Base-by-base conservation (phyloP, 176 grass and related monocot genomes). In the Avena eriantha region DNA sequence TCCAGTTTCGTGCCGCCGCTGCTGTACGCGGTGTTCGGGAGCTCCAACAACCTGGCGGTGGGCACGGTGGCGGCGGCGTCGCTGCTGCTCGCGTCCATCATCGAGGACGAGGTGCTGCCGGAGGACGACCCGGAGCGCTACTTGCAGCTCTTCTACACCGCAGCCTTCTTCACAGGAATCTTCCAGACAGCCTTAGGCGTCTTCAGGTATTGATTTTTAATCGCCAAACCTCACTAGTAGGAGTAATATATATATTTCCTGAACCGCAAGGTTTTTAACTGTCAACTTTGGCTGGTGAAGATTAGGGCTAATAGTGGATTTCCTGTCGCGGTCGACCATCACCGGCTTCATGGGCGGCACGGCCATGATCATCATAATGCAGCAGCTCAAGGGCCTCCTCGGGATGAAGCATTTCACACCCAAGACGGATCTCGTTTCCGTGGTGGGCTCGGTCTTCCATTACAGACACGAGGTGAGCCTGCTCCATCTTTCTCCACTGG, bases 311-410 rank as follows among this genome's bases (percentile, higher is more conserved):
- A 86, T 98, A 91, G 82, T 98, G 61, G 96, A 98, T 86, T 98
- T 98, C 85, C 84, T 98, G 48, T 98, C 96, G 56, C 90, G 92
- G 54, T 94, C 96, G 41, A 94, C 92, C 48, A 98, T 98, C 72
- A 94, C 92, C 36, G 93, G 96, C 8, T 98, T 98, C 88, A 98
- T 98, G 96, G 92, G 96, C 60, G 96, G 96, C 39, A 98, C 96
- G 35, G 93, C 96, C 14, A 89, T 65, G 34, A 96, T 98, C 79
- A 95, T 98, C 85, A 94, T 98, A 57, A 43, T 98, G 90, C 96
- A 96, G 89, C 96, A 98, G 85, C 78, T 98, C 84, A 98, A 98
- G 82, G 96, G 96, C 5, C 45, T 98, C 45, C 93, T 98, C 11
- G 96, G 96, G 86, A 69, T 98, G 88, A 86, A 86, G 18, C 90